Base-by-base conservation (phyloP, 257 asterid species). In the Solanum etuberosum region DNA sequence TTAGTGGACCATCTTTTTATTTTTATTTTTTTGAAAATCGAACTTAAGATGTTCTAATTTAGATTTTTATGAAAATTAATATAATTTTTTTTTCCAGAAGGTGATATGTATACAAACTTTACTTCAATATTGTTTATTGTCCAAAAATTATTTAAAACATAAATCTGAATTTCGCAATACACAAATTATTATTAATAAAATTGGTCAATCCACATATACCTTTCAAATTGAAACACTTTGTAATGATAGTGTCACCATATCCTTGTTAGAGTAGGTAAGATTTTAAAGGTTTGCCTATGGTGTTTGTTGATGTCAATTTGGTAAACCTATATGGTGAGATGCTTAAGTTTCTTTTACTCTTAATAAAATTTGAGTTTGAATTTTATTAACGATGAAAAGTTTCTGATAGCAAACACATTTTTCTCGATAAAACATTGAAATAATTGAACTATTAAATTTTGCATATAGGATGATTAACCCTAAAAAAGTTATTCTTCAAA, bases 341-440 rank as follows among this genome's bases (percentile, higher is more conserved):
- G 13, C 2, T 9, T 32, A 10, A 32, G 1, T 9, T 8, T 71
- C 12, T 2, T 71, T 71, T 3, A 2, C 4, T 9, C 4, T 71
- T 32, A 4, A 0, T 16, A 31, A 2, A 18, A 31, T 59, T 21
- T 0, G 3, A 31, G 35, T 70, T 68, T 0, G 0, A 31, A 2
- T 31, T 16, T 0, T 2, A 70, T 6, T 18, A 7, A 15, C 0
- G 9, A 29, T 0, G 27, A 59, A 29, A 1, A 29, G 0, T 29
- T 14, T 29, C 0, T 0, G 1, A 13, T 15, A 1, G 1, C 0
- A 68, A 71, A 9, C 2, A 2, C 2, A 9, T 71, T 72, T 34
- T 34, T 0, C 5, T 9, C 0, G 1, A 5, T 10, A n/a, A 34
- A 35, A 72, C 0, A 9, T 35, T 1, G 0, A 34, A 35, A 72